A percentile compares a stretch with the other conserved stretches of the same genome.
Evolutionary conservation across 169 alveolate genomes (phyloP).

Genomic region (Babesia ovis): DNA sequence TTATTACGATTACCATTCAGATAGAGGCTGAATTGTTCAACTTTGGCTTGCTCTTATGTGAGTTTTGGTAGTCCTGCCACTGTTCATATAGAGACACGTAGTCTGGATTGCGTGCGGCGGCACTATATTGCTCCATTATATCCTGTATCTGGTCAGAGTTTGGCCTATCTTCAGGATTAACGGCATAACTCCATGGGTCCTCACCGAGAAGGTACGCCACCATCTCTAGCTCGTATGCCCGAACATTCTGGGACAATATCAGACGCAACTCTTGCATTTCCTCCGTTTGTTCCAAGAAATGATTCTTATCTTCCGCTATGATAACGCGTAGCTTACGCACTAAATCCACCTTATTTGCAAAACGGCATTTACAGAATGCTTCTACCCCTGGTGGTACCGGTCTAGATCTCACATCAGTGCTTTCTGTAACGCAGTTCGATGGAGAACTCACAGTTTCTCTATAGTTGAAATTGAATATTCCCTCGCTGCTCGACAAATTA

Average conservation of each 20-base stretch:
- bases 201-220: conserved; percentile 50
- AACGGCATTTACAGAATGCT: conserved; percentile 50
- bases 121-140: conserved; percentile 43
- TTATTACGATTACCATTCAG: not conserved
- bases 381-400: conserved; percentile 67
- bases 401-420: conserved; percentile 10
- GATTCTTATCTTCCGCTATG: conserved; percentile 17
- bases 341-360: conserved; percentile 49
- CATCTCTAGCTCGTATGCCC: conserved; percentile 64
- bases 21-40: not conserved
- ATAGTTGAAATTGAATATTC: not conserved
- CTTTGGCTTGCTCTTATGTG: conserved; percentile 15
- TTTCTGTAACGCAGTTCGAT: not conserved
- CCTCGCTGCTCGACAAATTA: not conserved
- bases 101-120: conserved; percentile 43
- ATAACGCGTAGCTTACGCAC: conserved; percentile 46
- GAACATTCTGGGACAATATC: conserved; percentile 53
- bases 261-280: conserved; percentile 54
- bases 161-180: conserved; percentile 54
- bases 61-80: conserved; percentile 38
- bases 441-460: not conserved
- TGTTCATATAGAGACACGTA: conserved; percentile 32
- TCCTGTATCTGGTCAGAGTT: conserved; percentile 18
- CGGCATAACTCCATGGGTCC: conserved; percentile 58
- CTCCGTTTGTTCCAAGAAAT: conserved; percentile 36